Conservation (phyloP, 768 basidiomycete genomes). For the Kwoniella mangroviensis region DNA sequence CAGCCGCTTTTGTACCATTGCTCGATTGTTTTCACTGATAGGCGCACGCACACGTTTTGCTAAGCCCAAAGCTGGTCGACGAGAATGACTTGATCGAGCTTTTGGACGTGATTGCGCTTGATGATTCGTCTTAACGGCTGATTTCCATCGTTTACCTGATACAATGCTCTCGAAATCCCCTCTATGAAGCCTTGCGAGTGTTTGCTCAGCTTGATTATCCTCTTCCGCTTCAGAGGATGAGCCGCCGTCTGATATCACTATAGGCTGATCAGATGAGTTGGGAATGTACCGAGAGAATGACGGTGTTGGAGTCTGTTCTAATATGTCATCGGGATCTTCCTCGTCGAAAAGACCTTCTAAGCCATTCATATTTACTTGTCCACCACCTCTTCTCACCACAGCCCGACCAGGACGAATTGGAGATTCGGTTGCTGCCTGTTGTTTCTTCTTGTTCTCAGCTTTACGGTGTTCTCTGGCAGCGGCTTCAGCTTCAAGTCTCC, state of each 20-base stretch:
- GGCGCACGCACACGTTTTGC: constrained; percentile 21
- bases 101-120: not conserved
- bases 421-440: constrained; percentile 55
- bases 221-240: constrained; percentile 41
- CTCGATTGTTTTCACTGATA: constrained; percentile 5
- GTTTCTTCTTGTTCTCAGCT: constrained; percentile 41
- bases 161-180: constrained; percentile 51
- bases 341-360: constrained; percentile 28
- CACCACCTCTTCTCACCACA: constrained; percentile 56
- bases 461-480: constrained; percentile 30
- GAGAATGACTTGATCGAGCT: constrained; percentile 8
- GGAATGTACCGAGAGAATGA: not conserved
- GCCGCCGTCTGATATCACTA: constrained; percentile 30
- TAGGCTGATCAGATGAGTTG: constrained; percentile 24
- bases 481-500: constrained; percentile 53
- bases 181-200: constrained; percentile 40
- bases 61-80: constrained; percentile 31
- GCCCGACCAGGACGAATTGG: constrained; percentile 59
- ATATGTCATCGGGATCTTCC: constrained; percentile 15
- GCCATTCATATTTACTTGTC: constrained; percentile 30
- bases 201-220: constrained; percentile 38
- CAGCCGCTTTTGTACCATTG: constrained; percentile 31
- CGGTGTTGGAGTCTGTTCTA: not conserved
- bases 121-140: not conserved
- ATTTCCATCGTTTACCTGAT: constrained; percentile 15